Conservation (phyloP, 805 yeast genomes). For the Isabelozyma heimii region DNA sequence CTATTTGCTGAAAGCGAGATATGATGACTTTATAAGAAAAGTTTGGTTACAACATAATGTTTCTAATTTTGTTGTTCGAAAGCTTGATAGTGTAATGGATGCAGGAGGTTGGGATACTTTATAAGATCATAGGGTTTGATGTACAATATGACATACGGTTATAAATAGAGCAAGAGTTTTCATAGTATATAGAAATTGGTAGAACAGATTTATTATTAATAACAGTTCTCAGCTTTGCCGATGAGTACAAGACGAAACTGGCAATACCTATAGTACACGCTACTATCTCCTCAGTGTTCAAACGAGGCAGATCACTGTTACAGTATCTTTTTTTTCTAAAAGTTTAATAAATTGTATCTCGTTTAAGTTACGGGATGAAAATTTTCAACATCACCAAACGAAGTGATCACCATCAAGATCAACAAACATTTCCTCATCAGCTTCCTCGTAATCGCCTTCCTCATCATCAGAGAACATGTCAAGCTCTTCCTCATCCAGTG, state of each 20-base stretch:
- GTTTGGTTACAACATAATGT: conserved; percentile 80
- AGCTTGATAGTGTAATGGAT: conserved; percentile 74
- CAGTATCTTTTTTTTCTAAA: too few relatives aligned
- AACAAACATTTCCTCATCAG: conserved; percentile 8
- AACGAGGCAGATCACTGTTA: too few relatives aligned
- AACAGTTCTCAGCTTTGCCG: too few relatives aligned
- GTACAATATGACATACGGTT: not conserved
- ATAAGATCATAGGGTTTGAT: conserved; percentile 23
- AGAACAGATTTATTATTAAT: too few relatives aligned
- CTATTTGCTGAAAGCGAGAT: conserved; percentile 57
- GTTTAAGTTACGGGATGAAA: too few relatives aligned
- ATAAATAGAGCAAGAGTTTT: not conserved
- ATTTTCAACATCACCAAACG: not conserved
- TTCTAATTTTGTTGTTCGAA: conserved; percentile 73
- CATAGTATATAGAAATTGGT: too few relatives aligned
- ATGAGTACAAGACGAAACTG: too few relatives aligned
- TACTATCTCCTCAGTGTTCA: too few relatives aligned
- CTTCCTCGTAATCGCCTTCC: conserved; percentile 15
- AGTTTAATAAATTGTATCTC: too few relatives aligned
- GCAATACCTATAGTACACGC: too few relatives aligned
- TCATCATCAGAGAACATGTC: conserved; percentile 9
- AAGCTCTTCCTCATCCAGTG: conserved; percentile 1
- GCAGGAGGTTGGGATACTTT: conserved; percentile 96
- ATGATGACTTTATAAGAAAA: conserved; percentile 60
- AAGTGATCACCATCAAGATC: not conserved